phyloP scores from a whole-genome alignment of 1,284 basidiomycete genomes.

The Trichosporon inkin region DNA sequence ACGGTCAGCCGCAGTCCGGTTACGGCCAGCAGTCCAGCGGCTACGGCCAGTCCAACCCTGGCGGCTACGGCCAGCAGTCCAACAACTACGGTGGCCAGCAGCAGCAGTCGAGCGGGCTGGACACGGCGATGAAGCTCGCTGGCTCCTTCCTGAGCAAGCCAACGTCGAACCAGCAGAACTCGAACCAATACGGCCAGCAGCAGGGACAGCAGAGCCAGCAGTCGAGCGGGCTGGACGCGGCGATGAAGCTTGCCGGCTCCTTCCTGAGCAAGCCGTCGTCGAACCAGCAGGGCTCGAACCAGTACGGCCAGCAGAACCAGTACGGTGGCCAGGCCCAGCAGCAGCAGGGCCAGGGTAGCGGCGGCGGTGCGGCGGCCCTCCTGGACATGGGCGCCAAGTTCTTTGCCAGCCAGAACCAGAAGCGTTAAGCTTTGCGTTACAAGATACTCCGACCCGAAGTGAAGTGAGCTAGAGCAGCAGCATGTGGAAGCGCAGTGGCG shows the following conservation, averaged over 20 bases:
- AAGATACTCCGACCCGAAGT: no score
- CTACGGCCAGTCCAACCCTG: neutral
- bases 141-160: slow-evolving; percentile 2
- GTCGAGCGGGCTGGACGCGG: neutral
- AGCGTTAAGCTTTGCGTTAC: no score
- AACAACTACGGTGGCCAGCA: neutral
- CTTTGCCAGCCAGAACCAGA: neutral
- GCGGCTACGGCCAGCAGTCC: neutral
- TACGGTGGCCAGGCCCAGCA: neutral
- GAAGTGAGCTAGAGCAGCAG: no score
- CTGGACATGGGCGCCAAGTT: slow-evolving; percentile 6
- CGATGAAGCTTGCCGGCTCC: neutral
- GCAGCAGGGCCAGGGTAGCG: neutral
- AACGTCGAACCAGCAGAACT: neutral
- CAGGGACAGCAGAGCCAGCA: neutral
- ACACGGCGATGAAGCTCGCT: slow-evolving; percentile 3
- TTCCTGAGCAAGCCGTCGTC: neutral
- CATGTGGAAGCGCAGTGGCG: no score
- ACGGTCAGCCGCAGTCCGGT: neutral
- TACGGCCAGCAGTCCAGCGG: neutral
- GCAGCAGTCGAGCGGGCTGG: neutral
- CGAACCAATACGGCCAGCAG: neutral
- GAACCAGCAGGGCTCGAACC: neutral
- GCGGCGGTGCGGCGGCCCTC: slow-evolving; percentile 7
- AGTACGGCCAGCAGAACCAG: neutral